These are phyloP conservation scores for Cutaneotrichosporon sp. DNA, from an alignment of 1,284 basidiomycete genomes.

Conservation along the genomic window DNA sequence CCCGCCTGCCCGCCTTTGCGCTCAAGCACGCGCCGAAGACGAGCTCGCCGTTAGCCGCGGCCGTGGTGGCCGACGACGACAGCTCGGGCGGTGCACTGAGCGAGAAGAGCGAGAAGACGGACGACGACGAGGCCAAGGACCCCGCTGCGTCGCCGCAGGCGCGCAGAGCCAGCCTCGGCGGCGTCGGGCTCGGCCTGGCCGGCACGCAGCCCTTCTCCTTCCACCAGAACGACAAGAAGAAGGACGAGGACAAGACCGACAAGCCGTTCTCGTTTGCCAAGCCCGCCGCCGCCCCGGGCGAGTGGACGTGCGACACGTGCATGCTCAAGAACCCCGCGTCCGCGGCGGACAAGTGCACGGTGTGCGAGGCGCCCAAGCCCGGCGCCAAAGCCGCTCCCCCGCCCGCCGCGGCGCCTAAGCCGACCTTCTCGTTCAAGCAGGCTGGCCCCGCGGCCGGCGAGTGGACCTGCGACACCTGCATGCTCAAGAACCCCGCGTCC, in stretches of 20 bases:
- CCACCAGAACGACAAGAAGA: constrained; percentile 10
- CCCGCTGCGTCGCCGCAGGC: not conserved
- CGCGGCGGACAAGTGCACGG: constrained; percentile 58
- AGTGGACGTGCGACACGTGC: constrained; percentile 60
- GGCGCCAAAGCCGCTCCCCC: not conserved
- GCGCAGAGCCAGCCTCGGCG: not conserved
- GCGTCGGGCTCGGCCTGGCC: constrained; percentile 18
- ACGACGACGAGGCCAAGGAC: not conserved
- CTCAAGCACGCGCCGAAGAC: constrained; percentile 46
- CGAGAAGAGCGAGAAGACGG: constrained; percentile 1
- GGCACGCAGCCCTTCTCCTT: constrained; percentile 2
- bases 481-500: constrained; percentile 56
- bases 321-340: constrained; percentile 57
- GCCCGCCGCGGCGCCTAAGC: not conserved
- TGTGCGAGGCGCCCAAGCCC: constrained; percentile 56
- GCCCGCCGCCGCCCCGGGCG: constrained; percentile 14
- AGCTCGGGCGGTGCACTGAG: not conserved
- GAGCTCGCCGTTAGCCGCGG: constrained; percentile 37
- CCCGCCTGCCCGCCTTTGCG: constrained; percentile 8
- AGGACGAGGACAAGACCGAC: not conserved
- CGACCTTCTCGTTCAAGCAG: not conserved
- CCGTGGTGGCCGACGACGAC: constrained; percentile 9
- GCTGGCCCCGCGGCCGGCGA: constrained; percentile 20
- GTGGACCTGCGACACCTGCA: constrained; percentile 60
- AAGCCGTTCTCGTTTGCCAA: constrained; percentile 4